Evolutionary conservation across 2,329 filamentous ascomycete species (phyloP), one percentile per base, ranked within the genome.

Genomic region (Aspergillus alliaceus): DNA sequence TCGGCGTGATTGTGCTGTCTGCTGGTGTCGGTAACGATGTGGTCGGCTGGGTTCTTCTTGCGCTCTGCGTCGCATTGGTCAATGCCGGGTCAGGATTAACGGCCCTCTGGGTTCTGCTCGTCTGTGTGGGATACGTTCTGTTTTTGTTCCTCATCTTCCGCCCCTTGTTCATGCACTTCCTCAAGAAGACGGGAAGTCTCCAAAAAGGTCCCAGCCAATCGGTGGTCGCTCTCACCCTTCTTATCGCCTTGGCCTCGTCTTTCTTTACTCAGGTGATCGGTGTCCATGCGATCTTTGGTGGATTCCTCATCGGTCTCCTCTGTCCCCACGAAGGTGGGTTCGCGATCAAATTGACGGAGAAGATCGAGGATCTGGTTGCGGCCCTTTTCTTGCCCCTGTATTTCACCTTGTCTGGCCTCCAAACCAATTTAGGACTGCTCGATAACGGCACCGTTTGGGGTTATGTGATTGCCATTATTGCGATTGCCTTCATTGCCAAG

Each of bases 1-100:
- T 96, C 5, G 93, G 93, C 68, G 85, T 96, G 34, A 96, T 96
- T 35, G 90, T 93, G 1, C 82, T 97, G 8, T 92, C 93, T 3
- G 93, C 93, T 6, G 93, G 93, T 51, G 92, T 97, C 14, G 91
- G 91, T 1, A 97, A 98, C 71, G 93, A 98, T 69, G 91, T 95
- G 15, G 86, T 89, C 3, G 90, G 91, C 56, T 98, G 93, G 93
- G 88, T 97, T 63, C 80, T 98, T 15, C 86, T 98, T 24, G 93
- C 93, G 0, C 87, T 98, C 27, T 97, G 93, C 64, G 93, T 98
- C 32, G 90, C 93, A 0, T 82, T 98, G 25, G 93, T 96, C 67
- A 98, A 98, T 69, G 91, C 93, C 29, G 87, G 86, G 15, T 88
- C 84, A 44, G 93, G 93, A 0, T 73, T 98, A 20, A 88, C 91